A percentile compares a stretch with the other conserved stretches of the same genome.
Evolutionary conservation across 495 filamentous ascomycete genomes (phyloP).

Genomic region (Aspergillus bridgeri): DNA sequence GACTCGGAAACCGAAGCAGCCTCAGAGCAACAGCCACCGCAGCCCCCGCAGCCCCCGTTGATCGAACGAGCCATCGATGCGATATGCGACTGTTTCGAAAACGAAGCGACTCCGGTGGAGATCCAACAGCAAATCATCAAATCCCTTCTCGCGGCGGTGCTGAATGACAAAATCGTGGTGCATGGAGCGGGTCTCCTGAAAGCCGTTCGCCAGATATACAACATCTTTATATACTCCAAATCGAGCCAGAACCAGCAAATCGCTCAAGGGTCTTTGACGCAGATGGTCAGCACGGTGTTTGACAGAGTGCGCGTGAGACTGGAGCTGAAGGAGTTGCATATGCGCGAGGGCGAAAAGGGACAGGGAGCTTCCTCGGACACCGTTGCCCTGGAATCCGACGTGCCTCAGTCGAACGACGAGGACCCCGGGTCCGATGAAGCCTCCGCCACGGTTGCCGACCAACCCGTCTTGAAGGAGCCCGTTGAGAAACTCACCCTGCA

Average conservation of each 20-base stretch:
- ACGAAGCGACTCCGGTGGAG: constrained; percentile 84
- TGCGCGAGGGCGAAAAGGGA: constrained; percentile 41
- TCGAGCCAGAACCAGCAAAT: constrained; percentile 91
- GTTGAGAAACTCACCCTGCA: constrained; percentile 86
- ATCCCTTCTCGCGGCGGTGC: constrained; percentile 86
- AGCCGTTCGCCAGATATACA: constrained; percentile 98
- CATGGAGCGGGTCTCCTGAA: constrained; percentile 96
- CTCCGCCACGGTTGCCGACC: constrained; percentile 50
- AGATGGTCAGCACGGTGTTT: constrained; percentile 98
- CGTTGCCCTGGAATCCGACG: constrained; percentile 37
- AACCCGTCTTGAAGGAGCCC: constrained; percentile 56
- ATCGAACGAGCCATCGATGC: constrained; percentile 98
- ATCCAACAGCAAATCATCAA: constrained; percentile 98
- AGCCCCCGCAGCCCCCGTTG: constrained; percentile 58
- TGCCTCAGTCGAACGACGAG: constrained; percentile 35
- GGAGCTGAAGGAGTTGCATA: constrained; percentile 74
- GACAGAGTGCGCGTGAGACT: constrained; percentile 87
- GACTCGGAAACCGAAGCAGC: constrained; percentile 43
- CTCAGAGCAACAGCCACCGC: constrained; percentile 49
- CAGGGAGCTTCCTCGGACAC: constrained; percentile 31
- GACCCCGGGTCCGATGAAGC: constrained; percentile 46
- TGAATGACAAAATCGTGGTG: constrained; percentile 98
- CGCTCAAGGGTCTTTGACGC: constrained; percentile 91
- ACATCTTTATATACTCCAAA: constrained; percentile 93
- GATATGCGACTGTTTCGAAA: constrained; percentile 98